These are phyloP conservation scores for Caloboletus inedulis DNA, from an alignment of 1,284 basidiomycete genomes.

Conservation along the genomic window DNA sequence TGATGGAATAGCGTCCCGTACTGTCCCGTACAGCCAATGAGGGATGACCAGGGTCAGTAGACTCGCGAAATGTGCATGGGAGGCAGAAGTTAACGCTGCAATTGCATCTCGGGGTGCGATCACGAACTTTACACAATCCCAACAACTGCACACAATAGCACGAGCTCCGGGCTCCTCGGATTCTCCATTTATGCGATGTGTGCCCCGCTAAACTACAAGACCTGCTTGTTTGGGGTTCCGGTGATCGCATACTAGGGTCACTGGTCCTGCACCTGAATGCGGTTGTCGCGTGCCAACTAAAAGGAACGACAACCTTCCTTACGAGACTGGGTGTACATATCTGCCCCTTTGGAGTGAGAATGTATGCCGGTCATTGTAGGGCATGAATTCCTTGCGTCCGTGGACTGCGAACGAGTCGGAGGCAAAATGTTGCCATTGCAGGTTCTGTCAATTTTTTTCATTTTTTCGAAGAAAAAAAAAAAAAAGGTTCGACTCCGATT, in stretches of 20 bases:
- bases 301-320: too few species aligned
- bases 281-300: slow-evolving; percentile 1
- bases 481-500: too few species aligned
- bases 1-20: neutral
- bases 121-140: slow-evolving; percentile 1
- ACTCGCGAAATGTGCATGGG: neutral
- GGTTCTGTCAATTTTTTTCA: too few species aligned
- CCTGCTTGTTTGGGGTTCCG: slow-evolving; percentile 13
- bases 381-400: too few species aligned
- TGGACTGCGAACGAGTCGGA: too few species aligned
- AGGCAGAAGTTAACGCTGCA: too few species aligned
- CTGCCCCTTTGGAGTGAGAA: neutral
- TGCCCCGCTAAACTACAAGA: slow-evolving; percentile 2
- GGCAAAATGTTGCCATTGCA: too few species aligned
- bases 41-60: slow-evolving; percentile 10
- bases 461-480: too few species aligned
- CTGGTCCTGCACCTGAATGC: neutral
- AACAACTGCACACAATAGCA: neutral
- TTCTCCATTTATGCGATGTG: neutral
- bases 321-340: too few species aligned
- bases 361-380: too few species aligned
- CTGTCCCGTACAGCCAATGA: slow-evolving; percentile 1
- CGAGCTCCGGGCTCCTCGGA: neutral
- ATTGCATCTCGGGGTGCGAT: too few species aligned
- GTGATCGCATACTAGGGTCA: slow-evolving; percentile 4